A percentile compares a stretch with the other conserved stretches of the same genome.
Conservation (phyloP, 768 basidiomycete genomes). For the Suillus paluster region DNA sequence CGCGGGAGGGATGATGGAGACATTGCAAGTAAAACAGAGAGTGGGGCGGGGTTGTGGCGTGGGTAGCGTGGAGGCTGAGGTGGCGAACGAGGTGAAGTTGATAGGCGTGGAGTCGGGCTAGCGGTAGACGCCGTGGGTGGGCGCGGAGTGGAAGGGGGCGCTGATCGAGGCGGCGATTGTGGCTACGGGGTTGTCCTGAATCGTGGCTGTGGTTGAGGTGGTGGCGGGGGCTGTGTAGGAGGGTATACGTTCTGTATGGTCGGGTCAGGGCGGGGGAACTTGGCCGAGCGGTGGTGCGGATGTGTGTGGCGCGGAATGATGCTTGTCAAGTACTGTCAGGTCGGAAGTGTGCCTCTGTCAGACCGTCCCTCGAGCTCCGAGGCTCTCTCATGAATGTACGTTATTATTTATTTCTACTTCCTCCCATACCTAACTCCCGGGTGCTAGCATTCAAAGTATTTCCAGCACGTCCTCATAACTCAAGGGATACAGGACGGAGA, state of each 20-base stretch:
- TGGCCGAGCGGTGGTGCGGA: conserved; percentile 25
- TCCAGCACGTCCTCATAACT: no score
- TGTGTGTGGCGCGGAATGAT: no score
- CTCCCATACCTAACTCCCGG: no score
- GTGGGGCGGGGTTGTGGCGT: conserved; percentile 48
- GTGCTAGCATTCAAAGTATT: no score
- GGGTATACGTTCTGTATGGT: neutral
- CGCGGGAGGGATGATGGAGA: conserved; percentile 55
- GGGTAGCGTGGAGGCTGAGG: conserved; percentile 33
- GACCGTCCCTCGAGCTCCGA: no score
- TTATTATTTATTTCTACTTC: no score
- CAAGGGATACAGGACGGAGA: no score
- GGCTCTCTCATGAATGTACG: no score
- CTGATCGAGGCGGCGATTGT: neutral
- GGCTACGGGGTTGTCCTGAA: conserved; percentile 22
- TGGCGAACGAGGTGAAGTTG: conserved; percentile 21
- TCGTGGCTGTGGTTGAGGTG: conserved; percentile 17
- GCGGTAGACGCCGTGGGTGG: conserved; percentile 1
- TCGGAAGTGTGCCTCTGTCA: no score
- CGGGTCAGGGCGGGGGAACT: neutral
- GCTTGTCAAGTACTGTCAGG: no score
- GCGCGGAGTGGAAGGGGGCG: conserved; percentile 7
- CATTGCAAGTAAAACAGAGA: conserved; percentile 71
- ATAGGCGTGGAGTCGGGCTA: conserved; percentile 20
- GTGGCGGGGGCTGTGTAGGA: neutral